Evolutionary conservation across 768 basidiomycete species (phyloP).

Genomic region (Lactifluus hygrophoroides): DNA sequence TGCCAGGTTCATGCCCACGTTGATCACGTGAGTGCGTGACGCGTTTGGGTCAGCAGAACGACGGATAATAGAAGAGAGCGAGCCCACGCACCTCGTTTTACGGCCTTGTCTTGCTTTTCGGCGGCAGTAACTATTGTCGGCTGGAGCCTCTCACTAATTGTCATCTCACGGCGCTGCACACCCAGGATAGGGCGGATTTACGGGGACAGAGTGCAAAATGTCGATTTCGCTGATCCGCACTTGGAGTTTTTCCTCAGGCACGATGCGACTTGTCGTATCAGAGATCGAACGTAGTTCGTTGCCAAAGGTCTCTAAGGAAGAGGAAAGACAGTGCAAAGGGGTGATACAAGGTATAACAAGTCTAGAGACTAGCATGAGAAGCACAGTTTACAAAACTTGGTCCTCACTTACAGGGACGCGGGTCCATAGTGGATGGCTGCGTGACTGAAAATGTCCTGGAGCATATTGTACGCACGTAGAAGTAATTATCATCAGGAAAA

Average conservation of each 20-base stretch:
- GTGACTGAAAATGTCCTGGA: too few species aligned
- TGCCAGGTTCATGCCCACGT: slow-evolving; percentile 23
- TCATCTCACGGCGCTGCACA: not conserved
- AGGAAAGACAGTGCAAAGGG: too few species aligned
- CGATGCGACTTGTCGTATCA: not conserved
- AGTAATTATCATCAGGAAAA: too few species aligned
- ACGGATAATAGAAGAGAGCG: not conserved
- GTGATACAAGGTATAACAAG: too few species aligned
- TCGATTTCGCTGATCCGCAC: not conserved
- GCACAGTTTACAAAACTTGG: too few species aligned
- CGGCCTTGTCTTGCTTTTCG: not conserved
- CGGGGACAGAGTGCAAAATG: not conserved
- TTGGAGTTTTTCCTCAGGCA: not conserved
- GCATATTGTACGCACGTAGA: too few species aligned
- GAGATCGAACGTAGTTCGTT: too few species aligned
- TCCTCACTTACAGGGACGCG: too few species aligned
- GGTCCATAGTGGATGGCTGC: too few species aligned
- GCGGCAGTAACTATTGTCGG: slow-evolving; percentile 6
- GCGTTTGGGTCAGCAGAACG: not conserved
- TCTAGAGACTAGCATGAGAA: too few species aligned
- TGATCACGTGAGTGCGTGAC: slow-evolving; percentile 10
- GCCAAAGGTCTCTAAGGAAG: too few species aligned
- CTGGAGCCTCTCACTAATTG: slow-evolving; percentile 5
- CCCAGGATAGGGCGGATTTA: too few species aligned
- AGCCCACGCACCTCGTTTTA: not conserved